Percentiles rank a stretch among this genome's conserved stretches.
Conservation (phyloP, 163 green algal genomes). For the Trebouxia gelatinosa region DNA sequence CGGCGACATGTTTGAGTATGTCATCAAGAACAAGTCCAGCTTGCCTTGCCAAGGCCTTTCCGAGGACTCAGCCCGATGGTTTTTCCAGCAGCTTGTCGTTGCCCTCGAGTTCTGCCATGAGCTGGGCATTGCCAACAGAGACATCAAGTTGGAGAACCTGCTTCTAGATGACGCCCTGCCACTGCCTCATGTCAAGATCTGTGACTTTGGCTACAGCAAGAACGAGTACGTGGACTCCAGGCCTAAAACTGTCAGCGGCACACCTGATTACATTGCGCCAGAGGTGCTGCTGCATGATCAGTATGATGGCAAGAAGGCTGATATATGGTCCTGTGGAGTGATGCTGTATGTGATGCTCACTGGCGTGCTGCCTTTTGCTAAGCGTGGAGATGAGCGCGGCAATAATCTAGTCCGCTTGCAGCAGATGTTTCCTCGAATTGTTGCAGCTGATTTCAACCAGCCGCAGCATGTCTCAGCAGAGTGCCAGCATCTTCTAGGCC, state of each 20-base stretch:
- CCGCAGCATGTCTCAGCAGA: slow-evolving; percentile 56
- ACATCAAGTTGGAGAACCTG: slow-evolving; percentile 71
- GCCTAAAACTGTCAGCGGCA: slow-evolving; percentile 46
- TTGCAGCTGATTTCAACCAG: slow-evolving; percentile 68
- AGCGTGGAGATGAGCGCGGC: slow-evolving; percentile 17
- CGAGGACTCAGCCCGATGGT: slow-evolving; percentile 28
- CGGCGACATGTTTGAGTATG: slow-evolving; percentile 27
- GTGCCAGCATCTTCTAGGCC: slow-evolving; percentile 68
- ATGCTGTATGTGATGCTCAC: slow-evolving; percentile 74
- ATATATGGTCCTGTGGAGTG: slow-evolving; percentile 70
- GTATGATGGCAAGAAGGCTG: slow-evolving; percentile 64
- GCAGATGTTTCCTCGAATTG: slow-evolving; percentile 74
- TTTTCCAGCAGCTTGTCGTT: slow-evolving; percentile 43
- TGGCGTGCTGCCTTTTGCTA: slow-evolving; percentile 32
- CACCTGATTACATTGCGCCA: slow-evolving; percentile 80
- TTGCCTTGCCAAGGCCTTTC: neutral
- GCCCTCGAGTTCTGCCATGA: slow-evolving; percentile 44
- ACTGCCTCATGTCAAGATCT: slow-evolving; percentile 33
- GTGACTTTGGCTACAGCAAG: slow-evolving; percentile 50
- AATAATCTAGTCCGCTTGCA: slow-evolving; percentile 29
- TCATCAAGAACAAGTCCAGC: neutral
- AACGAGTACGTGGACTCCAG: slow-evolving; percentile 41
- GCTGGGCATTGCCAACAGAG: slow-evolving; percentile 52
- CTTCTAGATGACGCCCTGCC: slow-evolving; percentile 40
- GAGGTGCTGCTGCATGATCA: slow-evolving; percentile 49